Conservation (phyloP, 768 basidiomycete genomes). For the Cystoderma amianthinum region DNA sequence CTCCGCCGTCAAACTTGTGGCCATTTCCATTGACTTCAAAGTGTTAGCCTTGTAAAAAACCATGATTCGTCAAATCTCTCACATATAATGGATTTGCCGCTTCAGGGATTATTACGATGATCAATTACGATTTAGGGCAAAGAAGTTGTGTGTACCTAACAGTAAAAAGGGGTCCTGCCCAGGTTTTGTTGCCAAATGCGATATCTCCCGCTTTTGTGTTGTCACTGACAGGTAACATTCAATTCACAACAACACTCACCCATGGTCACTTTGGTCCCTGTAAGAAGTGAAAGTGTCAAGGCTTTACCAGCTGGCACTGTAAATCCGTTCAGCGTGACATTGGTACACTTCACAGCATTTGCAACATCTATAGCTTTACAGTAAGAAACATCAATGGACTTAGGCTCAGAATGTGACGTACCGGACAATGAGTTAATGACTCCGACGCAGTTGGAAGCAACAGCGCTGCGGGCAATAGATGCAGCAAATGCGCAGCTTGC, state of each 20-base stretch:
- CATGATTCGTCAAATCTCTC: too few relatives aligned
- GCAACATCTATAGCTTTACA: slow-evolving; percentile 41
- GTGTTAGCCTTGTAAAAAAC: too few relatives aligned
- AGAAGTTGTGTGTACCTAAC: too few relatives aligned
- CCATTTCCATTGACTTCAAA: slow-evolving; percentile 37
- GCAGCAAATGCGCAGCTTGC: slow-evolving; percentile 12
- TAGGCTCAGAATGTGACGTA: too few relatives aligned
- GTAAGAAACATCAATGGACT: too few relatives aligned
- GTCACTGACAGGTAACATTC: too few relatives aligned
- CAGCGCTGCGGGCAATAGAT: too few relatives aligned
- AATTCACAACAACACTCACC: too few relatives aligned
- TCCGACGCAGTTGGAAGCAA: too few relatives aligned
- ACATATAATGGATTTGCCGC: slow-evolving; percentile 45
- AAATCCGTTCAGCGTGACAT: slow-evolving; percentile 49
- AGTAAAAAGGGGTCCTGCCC: slow-evolving; percentile 49
- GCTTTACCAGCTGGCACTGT: slow-evolving; percentile 49
- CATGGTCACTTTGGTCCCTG: slow-evolving; percentile 52
- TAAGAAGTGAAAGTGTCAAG: slow-evolving; percentile 36
- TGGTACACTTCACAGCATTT: slow-evolving; percentile 46
- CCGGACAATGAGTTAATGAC: slow-evolving; percentile 44
- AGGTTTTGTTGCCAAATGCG: slow-evolving; percentile 41
- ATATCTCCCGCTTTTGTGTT: slow-evolving; percentile 60
- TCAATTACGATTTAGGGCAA: too few relatives aligned
- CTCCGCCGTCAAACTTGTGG: slow-evolving; percentile 33
- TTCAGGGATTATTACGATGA: slow-evolving; percentile 11